Percentiles rank a stretch among this genome's conserved stretches.
These are phyloP conservation scores for Acorus gramineus DNA, from an alignment of 106 monocot species.

Conservation along the genomic window DNA sequence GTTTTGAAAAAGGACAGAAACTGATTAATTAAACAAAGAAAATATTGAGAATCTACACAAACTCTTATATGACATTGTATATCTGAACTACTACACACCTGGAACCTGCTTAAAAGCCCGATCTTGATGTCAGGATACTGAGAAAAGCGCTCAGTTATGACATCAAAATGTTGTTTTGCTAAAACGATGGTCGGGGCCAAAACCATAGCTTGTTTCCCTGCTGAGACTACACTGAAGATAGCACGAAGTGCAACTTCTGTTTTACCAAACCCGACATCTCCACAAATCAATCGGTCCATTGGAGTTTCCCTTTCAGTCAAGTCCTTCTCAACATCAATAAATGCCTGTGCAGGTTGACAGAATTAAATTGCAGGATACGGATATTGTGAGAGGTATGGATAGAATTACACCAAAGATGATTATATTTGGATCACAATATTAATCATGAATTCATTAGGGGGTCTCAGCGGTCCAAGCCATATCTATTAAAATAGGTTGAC, in stretches of 20 bases:
- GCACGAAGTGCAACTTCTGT: conserved; percentile 97
- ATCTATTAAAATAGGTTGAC: too few species aligned
- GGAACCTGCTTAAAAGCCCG: conserved; percentile 76
- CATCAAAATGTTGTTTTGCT: conserved; percentile 90
- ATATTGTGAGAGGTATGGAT: not conserved
- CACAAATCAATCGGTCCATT: conserved; percentile 97
- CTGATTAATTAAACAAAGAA: too few species aligned
- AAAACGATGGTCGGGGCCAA: conserved; percentile 92
- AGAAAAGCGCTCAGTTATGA: conserved; percentile 80
- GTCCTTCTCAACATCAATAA: conserved; percentile 91
- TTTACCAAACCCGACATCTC: conserved; percentile 99
- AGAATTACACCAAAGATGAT: too few species aligned
- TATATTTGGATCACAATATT: too few species aligned
- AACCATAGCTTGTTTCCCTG: conserved; percentile 96
- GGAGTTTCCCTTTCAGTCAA: conserved; percentile 93
- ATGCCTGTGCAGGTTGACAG: conserved; percentile 50
- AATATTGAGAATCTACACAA: too few species aligned
- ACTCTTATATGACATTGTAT: too few species aligned
- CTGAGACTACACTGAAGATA: conserved; percentile 76
- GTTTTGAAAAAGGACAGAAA: too few species aligned
- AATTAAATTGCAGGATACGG: not conserved
- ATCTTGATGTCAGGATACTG: conserved; percentile 60
- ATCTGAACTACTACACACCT: conserved; percentile 34
- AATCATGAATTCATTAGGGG: too few species aligned
- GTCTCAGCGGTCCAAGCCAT: too few species aligned